Conservation (phyloP, 164 flowering plant genomes). For the Houttuynia cordata region DNA sequence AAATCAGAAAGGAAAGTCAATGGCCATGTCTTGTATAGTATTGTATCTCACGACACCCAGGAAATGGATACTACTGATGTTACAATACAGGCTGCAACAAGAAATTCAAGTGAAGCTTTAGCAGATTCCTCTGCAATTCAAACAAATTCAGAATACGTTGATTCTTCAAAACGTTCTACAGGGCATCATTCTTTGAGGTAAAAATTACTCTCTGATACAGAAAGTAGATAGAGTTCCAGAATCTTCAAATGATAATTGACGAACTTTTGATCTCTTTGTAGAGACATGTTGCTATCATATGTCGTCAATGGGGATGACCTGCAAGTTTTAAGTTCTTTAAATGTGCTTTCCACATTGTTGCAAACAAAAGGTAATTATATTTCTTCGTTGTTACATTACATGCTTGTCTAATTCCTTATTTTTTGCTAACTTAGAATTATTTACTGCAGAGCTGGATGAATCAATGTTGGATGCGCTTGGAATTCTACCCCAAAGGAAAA, state of each 20-base stretch:
- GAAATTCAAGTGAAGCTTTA: slow-evolving; percentile 13
- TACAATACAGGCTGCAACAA: slow-evolving; percentile 11
- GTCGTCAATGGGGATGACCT: slow-evolving; percentile 53
- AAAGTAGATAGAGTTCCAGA: not conserved
- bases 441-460: slow-evolving; percentile 72
- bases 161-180: not conserved
- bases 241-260: not conserved
- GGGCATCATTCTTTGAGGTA: not conserved
- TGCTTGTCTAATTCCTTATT: slow-evolving; percentile 1
- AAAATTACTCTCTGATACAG: no score
- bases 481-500: slow-evolving; percentile 91
- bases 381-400: not conserved
- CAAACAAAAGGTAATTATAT: slow-evolving; percentile 76
- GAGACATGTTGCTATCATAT: slow-evolving; percentile 69
- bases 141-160: slow-evolving; percentile 16
- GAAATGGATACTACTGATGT: slow-evolving; percentile 14
- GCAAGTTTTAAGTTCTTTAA: slow-evolving; percentile 71
- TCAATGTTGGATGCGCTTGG: slow-evolving; percentile 95
- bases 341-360: slow-evolving; percentile 69
- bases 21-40: slow-evolving; percentile 30
- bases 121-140: slow-evolving; percentile 24
- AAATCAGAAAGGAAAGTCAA: slow-evolving; percentile 37
- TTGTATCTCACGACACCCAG: slow-evolving; percentile 14
- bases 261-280: slow-evolving; percentile 10
- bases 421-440: slow-evolving; percentile 1